Percentiles rank a stretch among this genome's conserved stretches.
phyloP scores from a whole-genome alignment of 495 filamentous ascomycete species.

The Xylaria flabelliformis region DNA sequence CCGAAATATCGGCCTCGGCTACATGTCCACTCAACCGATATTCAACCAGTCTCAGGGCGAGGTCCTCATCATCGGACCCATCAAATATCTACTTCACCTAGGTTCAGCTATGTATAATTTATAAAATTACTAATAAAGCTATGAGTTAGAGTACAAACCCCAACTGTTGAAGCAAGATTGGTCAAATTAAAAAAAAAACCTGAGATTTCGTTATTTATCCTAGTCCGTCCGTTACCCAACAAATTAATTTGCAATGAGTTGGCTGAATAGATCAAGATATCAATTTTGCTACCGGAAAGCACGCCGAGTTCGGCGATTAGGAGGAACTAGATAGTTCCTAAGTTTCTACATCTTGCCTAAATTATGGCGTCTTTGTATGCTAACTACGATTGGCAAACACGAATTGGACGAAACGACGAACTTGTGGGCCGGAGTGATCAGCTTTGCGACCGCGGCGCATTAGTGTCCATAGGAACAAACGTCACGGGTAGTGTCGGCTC shows the following conservation, averaged over 20 bases:
- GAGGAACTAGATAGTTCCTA: neutral
- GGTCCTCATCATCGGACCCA: neutral
- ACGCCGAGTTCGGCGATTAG: neutral
- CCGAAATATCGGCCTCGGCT: neutral
- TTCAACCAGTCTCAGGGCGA: neutral
- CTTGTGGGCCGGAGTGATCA: neutral
- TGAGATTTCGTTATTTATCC: neutral
- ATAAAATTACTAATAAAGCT: neutral
- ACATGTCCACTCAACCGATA: neutral
- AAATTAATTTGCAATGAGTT: neutral
- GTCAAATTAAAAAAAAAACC: neutral
- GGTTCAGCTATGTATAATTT: neutral
- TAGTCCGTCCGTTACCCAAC: neutral
- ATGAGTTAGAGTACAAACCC: neutral
- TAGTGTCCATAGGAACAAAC: neutral
- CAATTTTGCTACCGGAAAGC: neutral
- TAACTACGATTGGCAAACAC: neutral
- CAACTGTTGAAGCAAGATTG: neutral
- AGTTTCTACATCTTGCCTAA: neutral
- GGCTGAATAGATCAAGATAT: neutral
- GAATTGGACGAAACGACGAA: neutral
- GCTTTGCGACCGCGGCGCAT: neutral
- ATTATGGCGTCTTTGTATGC: neutral
- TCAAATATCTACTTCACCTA: neutral
- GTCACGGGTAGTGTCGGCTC: neutral